phyloP scores from a whole-genome alignment of 2,329 filamentous ascomycete genomes.

The Fusarium pseudocircinatum region DNA sequence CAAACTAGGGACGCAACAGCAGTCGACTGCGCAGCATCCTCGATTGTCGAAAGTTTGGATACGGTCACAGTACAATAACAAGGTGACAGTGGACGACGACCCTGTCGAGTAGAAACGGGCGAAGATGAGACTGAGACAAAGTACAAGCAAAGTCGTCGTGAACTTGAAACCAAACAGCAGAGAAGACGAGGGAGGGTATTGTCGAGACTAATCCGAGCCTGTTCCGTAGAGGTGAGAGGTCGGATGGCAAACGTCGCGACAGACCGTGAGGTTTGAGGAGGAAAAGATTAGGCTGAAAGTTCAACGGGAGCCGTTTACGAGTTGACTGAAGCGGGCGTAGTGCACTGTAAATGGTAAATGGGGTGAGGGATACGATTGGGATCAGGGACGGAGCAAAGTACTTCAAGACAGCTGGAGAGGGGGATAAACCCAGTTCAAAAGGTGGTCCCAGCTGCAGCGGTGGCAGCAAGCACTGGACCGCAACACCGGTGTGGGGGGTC shows the following conservation, averaged over 20 bases:
- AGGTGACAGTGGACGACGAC: conserved; percentile 24
- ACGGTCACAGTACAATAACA: conserved; percentile 20
- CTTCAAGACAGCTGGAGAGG: conserved; percentile 25
- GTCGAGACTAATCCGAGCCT: conserved; percentile 11
- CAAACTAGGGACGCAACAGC: conserved; percentile 31
- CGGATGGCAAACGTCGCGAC: conserved; percentile 26
- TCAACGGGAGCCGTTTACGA: conserved; percentile 23
- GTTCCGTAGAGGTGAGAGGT: conserved; percentile 22
- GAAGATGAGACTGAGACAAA: conserved; percentile 1
- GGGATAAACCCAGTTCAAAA: conserved; percentile 24
- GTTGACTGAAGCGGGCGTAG: conserved; percentile 35
- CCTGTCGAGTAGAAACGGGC: conserved; percentile 4
- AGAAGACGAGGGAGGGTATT: conserved; percentile 9
- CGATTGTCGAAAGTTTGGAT: conserved; percentile 16
- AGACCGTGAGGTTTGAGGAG: conserved; percentile 20
- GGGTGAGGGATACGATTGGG: conserved; percentile 21
- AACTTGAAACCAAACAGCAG: not conserved
- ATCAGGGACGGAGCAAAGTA: conserved; percentile 29
- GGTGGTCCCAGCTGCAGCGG: conserved; percentile 29
- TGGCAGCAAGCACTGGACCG: conserved; percentile 31
- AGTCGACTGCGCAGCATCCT: conserved; percentile 35
- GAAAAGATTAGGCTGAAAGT: conserved; percentile 31
- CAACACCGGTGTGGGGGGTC: conserved; percentile 21
- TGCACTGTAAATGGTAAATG: conserved; percentile 20
- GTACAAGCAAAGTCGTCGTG: conserved; percentile 5